Evolutionary conservation across 164 flowering plant species (phyloP).

Genomic region (Tetrastigma voinierianum): DNA sequence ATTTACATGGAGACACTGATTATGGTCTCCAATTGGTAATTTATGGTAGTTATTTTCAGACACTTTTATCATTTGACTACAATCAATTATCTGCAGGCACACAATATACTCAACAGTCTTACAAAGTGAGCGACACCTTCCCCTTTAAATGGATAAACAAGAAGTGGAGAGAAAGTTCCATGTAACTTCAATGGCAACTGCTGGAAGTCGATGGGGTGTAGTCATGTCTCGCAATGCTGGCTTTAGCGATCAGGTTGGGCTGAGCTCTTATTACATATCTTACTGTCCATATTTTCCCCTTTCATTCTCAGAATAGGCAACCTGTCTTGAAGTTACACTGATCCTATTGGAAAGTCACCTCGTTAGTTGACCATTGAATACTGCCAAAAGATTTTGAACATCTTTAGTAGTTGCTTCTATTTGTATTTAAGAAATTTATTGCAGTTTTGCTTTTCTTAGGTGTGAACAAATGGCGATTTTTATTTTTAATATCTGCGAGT

Average conservation of each 20-base stretch:
- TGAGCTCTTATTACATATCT: constrained; percentile 9
- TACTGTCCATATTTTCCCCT: not conserved
- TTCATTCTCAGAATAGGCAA: not conserved
- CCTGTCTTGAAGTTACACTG: too few species aligned
- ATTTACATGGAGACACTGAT: too few species aligned
- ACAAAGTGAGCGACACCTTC: constrained; percentile 88
- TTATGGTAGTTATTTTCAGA: not conserved
- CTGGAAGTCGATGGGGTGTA: constrained; percentile 89
- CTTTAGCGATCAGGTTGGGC: constrained; percentile 73
- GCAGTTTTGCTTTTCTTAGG: too few species aligned
- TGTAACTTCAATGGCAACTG: constrained; percentile 93
- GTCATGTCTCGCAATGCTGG: constrained; percentile 96
- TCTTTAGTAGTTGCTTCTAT: too few species aligned
- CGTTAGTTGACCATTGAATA: too few species aligned
- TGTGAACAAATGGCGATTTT: too few species aligned
- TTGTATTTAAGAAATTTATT: too few species aligned
- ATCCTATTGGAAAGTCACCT: too few species aligned
- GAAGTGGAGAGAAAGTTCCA: constrained; percentile 93
- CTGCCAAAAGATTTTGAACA: too few species aligned
- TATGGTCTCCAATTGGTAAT: not conserved
- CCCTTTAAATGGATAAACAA: constrained; percentile 92
- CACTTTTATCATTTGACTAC: not conserved
- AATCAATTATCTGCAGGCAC: constrained; percentile 47
- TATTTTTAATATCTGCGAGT: too few species aligned
- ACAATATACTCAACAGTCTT: constrained; percentile 81